Percentiles rank a stretch among this genome's conserved stretches.
Evolutionary conservation across 441 rosid species (phyloP).

Genomic region (Flueggea neowawraea): DNA sequence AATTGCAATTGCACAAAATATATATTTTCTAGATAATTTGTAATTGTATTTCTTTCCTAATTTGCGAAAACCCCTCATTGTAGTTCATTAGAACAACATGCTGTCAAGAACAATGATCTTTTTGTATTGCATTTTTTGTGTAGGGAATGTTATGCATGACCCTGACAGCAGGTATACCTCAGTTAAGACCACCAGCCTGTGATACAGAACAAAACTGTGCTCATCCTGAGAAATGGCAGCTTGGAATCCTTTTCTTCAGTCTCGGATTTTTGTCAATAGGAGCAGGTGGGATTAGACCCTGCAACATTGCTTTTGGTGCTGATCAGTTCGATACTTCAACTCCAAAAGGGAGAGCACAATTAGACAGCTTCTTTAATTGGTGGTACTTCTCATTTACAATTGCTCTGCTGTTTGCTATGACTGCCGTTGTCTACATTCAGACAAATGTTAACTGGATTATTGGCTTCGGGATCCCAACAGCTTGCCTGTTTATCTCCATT

Average conservation of each 20-base stretch:
- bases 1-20: no score
- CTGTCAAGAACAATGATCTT: no score
- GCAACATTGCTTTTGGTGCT: conserved; percentile 60
- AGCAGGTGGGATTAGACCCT: conserved; percentile 59
- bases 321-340: conserved; percentile 54
- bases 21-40: no score
- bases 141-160: conserved; percentile 61
- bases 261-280: conserved; percentile 43
- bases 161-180: conserved; percentile 32
- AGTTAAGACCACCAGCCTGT: conserved; percentile 34
- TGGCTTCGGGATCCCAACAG: conserved; percentile 44
- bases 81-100: no score
- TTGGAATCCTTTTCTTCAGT: conserved; percentile 26
- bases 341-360: conserved; percentile 28
- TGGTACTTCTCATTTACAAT: conserved; percentile 57
- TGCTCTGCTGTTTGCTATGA: conserved; percentile 39
- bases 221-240: conserved; percentile 36
- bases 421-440: conserved; percentile 49
- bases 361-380: conserved; percentile 64
- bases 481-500: conserved; percentile 31
- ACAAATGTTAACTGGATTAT: conserved; percentile 46
- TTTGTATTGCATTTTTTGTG: no score
- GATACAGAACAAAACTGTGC: conserved; percentile 18
- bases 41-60: no score
- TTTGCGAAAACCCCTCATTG: no score